Evolutionary conservation across 192 early-diverging fungal species (phyloP).

Genomic region (Coemansia sp.): DNA sequence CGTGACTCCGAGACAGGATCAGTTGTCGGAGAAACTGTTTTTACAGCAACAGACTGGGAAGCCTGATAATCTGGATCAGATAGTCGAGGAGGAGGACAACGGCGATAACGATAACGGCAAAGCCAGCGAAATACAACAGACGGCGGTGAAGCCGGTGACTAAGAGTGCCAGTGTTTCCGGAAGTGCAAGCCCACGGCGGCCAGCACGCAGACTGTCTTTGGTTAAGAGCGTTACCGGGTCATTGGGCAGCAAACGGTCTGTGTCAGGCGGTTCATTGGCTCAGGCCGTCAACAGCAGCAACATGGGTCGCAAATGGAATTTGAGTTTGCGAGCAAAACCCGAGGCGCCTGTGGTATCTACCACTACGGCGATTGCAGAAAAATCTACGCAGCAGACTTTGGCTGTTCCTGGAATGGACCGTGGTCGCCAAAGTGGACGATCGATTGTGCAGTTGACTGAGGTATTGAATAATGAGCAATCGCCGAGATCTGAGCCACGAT

Average conservation of each 20-base stretch:
- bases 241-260: slow-evolving; percentile 9
- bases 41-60: neutral
- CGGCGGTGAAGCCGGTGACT: neutral
- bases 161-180: neutral
- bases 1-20: slow-evolving; percentile 41
- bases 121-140: neutral
- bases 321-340: slow-evolving; percentile 17
- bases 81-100: neutral
- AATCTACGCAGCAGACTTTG: neutral
- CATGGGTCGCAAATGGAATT: slow-evolving; percentile 18
- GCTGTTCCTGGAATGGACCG: neutral
- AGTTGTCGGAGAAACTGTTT: slow-evolving; percentile 34
- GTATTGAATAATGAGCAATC: neutral
- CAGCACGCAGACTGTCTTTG: slow-evolving; percentile 19
- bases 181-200: neutral
- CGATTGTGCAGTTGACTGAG: slow-evolving; percentile 3
- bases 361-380: neutral
- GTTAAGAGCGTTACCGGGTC: slow-evolving; percentile 21
- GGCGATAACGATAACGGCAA: neutral
- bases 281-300: neutral
- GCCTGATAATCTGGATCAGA: neutral
- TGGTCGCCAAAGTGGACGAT: neutral
- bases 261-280: slow-evolving; percentile 8
- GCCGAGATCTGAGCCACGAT: neutral
- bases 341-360: slow-evolving; percentile 34